Percentiles rank a stretch among this genome's conserved stretches.
Conservation (phyloP, 768 basidiomycete genomes). For the Austroboletus festivus region DNA sequence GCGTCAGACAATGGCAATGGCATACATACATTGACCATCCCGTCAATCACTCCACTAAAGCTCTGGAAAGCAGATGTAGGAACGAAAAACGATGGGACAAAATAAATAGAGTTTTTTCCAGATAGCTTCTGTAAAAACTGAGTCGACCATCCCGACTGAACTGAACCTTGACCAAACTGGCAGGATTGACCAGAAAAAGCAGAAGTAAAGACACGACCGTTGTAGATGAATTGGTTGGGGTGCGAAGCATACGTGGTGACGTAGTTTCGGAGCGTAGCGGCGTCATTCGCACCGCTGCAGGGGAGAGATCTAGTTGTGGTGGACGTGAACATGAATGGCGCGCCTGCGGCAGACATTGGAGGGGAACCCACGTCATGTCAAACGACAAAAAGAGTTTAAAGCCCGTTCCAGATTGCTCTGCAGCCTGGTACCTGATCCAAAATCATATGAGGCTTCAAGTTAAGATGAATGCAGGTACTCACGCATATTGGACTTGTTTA, state of each 20-base stretch:
- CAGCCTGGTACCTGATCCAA: slow-evolving; percentile 50
- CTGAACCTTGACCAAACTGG: slow-evolving; percentile 55
- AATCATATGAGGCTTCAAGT: slow-evolving; percentile 19
- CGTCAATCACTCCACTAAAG: slow-evolving; percentile 50
- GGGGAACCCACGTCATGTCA: slow-evolving; percentile 70
- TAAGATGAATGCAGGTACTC: slow-evolving; percentile 21
- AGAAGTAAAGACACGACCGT: slow-evolving; percentile 54
- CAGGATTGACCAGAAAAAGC: slow-evolving; percentile 73
- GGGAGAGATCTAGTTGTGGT: slow-evolving; percentile 48
- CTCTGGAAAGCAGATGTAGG: slow-evolving; percentile 47
- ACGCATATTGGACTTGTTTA: slow-evolving; percentile 62
- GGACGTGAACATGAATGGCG: slow-evolving; percentile 3
- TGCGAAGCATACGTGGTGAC: slow-evolving; percentile 52
- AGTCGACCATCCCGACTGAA: slow-evolving; percentile 52
- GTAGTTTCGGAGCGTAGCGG: slow-evolving; percentile 48
- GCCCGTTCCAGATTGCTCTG: slow-evolving; percentile 44
- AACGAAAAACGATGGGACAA: slow-evolving; percentile 70
- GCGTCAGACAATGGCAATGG: slow-evolving; percentile 11
- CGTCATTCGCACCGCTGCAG: slow-evolving; percentile 49
- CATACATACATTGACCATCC: slow-evolving; percentile 55
- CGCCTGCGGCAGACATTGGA: no score
- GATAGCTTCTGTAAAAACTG: slow-evolving; percentile 49
- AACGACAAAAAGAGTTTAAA: slow-evolving; percentile 79
- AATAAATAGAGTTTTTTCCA: slow-evolving; percentile 47
- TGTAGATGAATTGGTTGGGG: slow-evolving; percentile 55